Conservation (phyloP, 331 rosid species). For the Malus hybrid region DNA sequence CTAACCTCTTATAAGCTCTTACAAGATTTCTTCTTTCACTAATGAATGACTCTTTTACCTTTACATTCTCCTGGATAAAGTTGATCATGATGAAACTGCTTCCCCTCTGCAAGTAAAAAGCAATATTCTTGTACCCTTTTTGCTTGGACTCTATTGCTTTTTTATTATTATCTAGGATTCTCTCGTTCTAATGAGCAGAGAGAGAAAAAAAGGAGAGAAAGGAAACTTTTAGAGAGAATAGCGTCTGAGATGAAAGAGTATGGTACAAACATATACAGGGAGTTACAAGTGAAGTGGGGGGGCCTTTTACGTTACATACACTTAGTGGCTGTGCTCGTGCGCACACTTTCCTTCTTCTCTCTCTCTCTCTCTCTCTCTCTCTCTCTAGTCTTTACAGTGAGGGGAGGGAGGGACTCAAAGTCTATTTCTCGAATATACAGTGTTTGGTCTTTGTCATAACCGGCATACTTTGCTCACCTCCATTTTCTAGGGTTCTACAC, state of each 20-base stretch:
- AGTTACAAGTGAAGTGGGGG: conserved; percentile 24
- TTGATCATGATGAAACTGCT: not conserved
- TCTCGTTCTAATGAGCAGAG: conserved; percentile 24
- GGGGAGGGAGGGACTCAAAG: conserved; percentile 38
- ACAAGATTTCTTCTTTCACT: too few species aligned
- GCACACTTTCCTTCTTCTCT: conserved; percentile 5
- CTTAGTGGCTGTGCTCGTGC: conserved; percentile 63
- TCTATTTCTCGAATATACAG: conserved; percentile 90
- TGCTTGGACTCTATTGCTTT: conserved; percentile 39
- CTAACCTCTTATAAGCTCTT: too few species aligned
- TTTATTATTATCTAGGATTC: conserved; percentile 44
- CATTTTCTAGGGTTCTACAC: conserved; percentile 72
- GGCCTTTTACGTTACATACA: conserved; percentile 40
- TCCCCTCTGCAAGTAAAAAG: conserved; percentile 21
- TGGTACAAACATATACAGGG: conserved; percentile 6
- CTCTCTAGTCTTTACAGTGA: not conserved
- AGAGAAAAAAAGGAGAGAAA: conserved; percentile 13
- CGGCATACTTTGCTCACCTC: conserved; percentile 78
- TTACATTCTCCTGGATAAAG: too few species aligned
- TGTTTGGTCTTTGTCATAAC: conserved; percentile 71
- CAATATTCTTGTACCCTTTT: conserved; percentile 34
- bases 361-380: not conserved
- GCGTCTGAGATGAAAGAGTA: not conserved
- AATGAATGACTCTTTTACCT: too few species aligned
- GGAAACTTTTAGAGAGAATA: conserved; percentile 24